phyloP scores from a whole-genome alignment of 208 protist genomes.

The Phytomonas francai region DNA sequence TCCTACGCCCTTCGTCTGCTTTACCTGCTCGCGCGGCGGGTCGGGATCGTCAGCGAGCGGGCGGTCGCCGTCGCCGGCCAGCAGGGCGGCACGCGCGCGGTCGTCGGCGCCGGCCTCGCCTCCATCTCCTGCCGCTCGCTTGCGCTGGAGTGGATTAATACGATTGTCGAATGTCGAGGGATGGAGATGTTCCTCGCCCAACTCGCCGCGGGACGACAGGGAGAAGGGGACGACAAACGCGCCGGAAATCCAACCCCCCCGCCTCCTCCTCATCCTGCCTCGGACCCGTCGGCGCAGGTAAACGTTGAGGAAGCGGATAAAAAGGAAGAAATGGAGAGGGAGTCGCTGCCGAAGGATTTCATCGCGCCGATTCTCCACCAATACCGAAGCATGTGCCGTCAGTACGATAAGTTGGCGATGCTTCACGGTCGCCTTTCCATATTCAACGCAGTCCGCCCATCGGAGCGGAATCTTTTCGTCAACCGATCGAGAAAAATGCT shows the following conservation, averaged over 20 bases:
- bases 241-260: too few species aligned
- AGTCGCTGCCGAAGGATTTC: slow-evolving; percentile 59
- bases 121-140: slow-evolving; percentile 49
- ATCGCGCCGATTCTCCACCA: slow-evolving; percentile 74
- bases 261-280: too few species aligned
- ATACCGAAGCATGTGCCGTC: slow-evolving; percentile 44
- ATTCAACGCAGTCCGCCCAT: slow-evolving; percentile 72
- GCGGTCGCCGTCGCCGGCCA: slow-evolving; percentile 11
- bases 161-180: slow-evolving; percentile 68
- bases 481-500: slow-evolving; percentile 35
- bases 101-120: slow-evolving; percentile 29
- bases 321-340: slow-evolving; percentile 7
- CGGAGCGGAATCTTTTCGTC: slow-evolving; percentile 47
- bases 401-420: slow-evolving; percentile 63
- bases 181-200: slow-evolving; percentile 73
- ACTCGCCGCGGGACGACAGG: too few species aligned
- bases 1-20: slow-evolving; percentile 73
- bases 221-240: too few species aligned
- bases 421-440: slow-evolving; percentile 73
- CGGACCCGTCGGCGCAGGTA: too few species aligned
- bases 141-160: slow-evolving; percentile 66
- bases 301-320: slow-evolving; percentile 8
- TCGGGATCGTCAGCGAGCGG: slow-evolving; percentile 32
- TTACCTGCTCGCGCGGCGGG: slow-evolving; percentile 46
- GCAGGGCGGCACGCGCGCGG: neutral